Percentiles rank a stretch among this genome's conserved stretches.
Conservation (phyloP, 2,329 filamentous ascomycete species). For the Botrytis elliptica region DNA sequence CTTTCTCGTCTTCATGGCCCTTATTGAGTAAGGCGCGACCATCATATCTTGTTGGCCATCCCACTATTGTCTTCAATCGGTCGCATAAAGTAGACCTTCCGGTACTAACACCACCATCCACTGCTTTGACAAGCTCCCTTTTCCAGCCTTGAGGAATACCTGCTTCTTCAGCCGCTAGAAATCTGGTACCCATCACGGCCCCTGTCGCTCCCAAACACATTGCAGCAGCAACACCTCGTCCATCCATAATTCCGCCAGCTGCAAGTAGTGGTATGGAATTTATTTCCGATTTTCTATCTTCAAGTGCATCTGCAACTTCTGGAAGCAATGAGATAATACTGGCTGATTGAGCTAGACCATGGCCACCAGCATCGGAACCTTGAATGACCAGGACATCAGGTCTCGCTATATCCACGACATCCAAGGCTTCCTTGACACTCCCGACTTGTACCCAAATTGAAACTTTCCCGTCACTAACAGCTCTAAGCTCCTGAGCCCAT, state of each 20-base stretch:
- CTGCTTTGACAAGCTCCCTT: conserved; percentile 46
- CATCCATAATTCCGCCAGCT: conserved; percentile 42
- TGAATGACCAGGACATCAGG: conserved; percentile 42
- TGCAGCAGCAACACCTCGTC: conserved; percentile 40
- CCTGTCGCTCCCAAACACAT: conserved; percentile 42
- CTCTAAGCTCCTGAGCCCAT: conserved; percentile 5
- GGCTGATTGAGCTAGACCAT: conserved; percentile 36
- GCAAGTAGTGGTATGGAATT: conserved; percentile 37
- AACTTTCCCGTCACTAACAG: conserved; percentile 25
- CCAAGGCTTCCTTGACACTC: conserved; percentile 32
- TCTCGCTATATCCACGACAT: conserved; percentile 27
- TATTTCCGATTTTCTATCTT: conserved; percentile 4
- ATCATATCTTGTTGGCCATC: conserved; percentile 58
- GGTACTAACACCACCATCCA: conserved; percentile 52
- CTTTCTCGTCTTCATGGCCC: conserved; percentile 46
- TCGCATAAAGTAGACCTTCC: conserved; percentile 52
- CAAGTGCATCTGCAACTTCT: conserved; percentile 38
- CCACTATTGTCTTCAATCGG: conserved; percentile 51
- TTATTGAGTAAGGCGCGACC: conserved; percentile 57
- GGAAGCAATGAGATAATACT: conserved; percentile 40
- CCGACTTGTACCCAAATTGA: conserved; percentile 41
- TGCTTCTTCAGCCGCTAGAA: conserved; percentile 48
- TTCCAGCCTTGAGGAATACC: conserved; percentile 48
- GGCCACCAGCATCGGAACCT: conserved; percentile 42
- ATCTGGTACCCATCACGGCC: conserved; percentile 51